Base-by-base conservation (phyloP, 768 basidiomycete genomes). In the Aureoboletus auriporus region DNA sequence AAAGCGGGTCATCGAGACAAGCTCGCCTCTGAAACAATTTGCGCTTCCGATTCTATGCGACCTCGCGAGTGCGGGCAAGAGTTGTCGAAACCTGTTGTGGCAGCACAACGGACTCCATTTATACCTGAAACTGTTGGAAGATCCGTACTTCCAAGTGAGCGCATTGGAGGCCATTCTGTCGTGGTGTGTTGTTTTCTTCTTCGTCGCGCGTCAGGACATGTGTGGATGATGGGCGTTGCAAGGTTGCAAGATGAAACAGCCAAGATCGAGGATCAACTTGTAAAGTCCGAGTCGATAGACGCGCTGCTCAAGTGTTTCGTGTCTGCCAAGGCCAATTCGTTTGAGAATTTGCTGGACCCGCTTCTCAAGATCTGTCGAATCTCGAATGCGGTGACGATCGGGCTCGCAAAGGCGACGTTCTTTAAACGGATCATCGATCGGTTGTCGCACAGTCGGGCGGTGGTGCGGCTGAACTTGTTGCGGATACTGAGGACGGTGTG, bases 41-140 rank as follows among this genome's bases (percentile, higher is more conserved):
- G 96, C 95, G 0, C 74, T 99, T 33, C 95, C 96, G 0, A 94
- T 99, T 54, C 75, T 99, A 4, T 98, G 95, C 68, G 96, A 99
- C 63, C 79, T 98, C 38, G 92, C 94, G 0, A 90, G 88, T 65
- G 93, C 95, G 4, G 90, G 93, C 41, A 97, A 97, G 74, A 89
- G 84, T 48, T 93, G 92, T 61, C 78, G 96, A 36, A 86, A 83
- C 37, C 60, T 94, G 39, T 71, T 97, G 47, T 95, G 95, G 95
- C 89, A 95, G 60, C 85, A 96, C 58, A 85, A 93, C 55, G 94
- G 93, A n/a, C 70, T 99, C 30, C 63, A 66, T 27, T 73, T 93
- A 76, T 95, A 94, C 59, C 65, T 91, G 50, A 79, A 77, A 54
- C 75, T 93, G 17, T 68, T 93, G 43, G 80, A 82, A 33, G 92